phyloP scores from a whole-genome alignment of 352 stramenopile species.

The Blastocystis sp. region DNA sequence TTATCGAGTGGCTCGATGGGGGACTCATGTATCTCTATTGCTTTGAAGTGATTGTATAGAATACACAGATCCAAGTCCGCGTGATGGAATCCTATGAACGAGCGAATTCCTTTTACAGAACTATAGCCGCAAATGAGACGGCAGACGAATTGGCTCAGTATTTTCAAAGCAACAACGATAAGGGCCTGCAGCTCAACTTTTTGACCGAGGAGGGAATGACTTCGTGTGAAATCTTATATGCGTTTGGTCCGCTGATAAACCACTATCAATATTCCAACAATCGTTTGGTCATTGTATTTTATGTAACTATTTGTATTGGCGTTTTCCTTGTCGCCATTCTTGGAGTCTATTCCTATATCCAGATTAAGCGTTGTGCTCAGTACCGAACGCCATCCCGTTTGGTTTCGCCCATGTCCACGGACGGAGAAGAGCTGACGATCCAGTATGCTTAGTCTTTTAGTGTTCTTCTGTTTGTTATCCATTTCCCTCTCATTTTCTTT shows the following conservation, averaged over 20 bases:
- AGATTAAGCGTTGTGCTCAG: neutral
- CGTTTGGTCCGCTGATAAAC: neutral
- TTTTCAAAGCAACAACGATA: neutral
- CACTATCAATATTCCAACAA: neutral
- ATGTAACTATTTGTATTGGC: neutral
- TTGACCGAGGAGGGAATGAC: conserved; percentile 5
- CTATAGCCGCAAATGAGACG: neutral
- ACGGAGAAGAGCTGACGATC: neutral
- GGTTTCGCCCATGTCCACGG: neutral
- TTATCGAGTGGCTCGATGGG: neutral
- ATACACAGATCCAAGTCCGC: neutral
- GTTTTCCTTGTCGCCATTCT: neutral
- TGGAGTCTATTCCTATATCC: neutral
- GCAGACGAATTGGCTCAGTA: neutral
- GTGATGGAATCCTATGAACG: neutral
- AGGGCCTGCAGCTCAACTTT: neutral
- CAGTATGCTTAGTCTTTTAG: neutral
- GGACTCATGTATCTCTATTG: neutral
- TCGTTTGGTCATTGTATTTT: neutral
- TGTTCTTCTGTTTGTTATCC: neutral
- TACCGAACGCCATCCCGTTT: neutral
- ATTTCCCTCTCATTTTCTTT: neutral
- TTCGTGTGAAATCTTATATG: neutral
- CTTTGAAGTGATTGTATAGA: neutral
- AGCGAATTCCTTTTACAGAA: neutral